Percentiles rank a stretch among this genome's conserved stretches.
Evolutionary conservation across 1,284 basidiomycete species (phyloP).

Genomic region (Xerocomus amazonicus): DNA sequence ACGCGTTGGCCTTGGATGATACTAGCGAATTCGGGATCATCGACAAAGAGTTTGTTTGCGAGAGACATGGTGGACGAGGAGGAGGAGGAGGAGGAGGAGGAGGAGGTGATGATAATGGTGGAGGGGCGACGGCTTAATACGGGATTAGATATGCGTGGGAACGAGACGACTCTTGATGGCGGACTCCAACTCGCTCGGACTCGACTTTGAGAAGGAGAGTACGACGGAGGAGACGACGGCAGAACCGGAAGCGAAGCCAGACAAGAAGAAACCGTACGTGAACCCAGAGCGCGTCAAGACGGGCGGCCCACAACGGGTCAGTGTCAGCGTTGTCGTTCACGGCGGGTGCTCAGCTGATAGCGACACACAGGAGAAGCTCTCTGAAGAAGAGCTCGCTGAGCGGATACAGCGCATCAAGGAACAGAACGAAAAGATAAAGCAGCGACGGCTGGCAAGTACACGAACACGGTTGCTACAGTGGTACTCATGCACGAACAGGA

Average conservation of each 20-base stretch:
- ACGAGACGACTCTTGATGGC: conserved; percentile 24
- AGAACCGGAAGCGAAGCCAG: conserved; percentile 24
- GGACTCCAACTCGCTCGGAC: conserved; percentile 58
- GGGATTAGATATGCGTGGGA: conserved; percentile 20
- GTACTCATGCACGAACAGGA: conserved; percentile 42
- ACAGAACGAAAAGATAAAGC: conserved; percentile 80
- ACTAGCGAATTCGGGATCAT: conserved; percentile 56
- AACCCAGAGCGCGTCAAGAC: conserved; percentile 77
- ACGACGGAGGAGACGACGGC: conserved; percentile 8
- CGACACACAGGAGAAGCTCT: conserved; percentile 61
- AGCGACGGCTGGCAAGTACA: conserved; percentile 56
- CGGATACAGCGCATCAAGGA: conserved; percentile 71
- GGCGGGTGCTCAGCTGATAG: conserved; percentile 11
- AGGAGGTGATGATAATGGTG: too few species aligned
- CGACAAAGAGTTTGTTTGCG: conserved; percentile 91
- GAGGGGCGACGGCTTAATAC: conserved; percentile 2
- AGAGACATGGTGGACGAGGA: conserved; percentile 72
- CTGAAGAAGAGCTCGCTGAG: conserved; percentile 65
- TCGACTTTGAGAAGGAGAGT: conserved; percentile 50
- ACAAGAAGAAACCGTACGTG: conserved; percentile 62
- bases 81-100: not conserved
- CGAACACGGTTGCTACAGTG: not conserved
- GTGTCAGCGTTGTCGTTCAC: conserved; percentile 20
- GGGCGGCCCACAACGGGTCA: conserved; percentile 67
- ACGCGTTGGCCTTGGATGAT: conserved; percentile 89